phyloP scores from a whole-genome alignment of 768 basidiomycete genomes.

The Clavulina sp. region DNA sequence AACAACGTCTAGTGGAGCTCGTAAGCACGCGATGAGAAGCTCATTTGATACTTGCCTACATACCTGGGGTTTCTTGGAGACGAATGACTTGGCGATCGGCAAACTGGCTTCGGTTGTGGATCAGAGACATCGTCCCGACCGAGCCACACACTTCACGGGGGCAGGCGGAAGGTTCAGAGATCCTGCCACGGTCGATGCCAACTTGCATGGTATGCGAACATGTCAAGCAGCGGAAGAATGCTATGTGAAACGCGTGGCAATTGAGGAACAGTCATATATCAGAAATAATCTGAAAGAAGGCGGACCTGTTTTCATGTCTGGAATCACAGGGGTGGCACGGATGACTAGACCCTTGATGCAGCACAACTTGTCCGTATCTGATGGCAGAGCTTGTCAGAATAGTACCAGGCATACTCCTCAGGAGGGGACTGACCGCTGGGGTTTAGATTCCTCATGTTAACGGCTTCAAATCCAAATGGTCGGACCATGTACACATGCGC shows the following conservation, averaged over 20 bases:
- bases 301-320: conserved; percentile 78
- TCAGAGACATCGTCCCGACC: conserved; percentile 78
- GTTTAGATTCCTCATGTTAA: conserved; percentile 93
- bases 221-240: conserved; percentile 92
- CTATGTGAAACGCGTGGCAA: conserved; percentile 22
- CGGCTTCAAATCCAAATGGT: conserved; percentile 64
- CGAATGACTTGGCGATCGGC: conserved; percentile 91
- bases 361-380: conserved; percentile 96
- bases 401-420: background rate
- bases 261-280: background rate
- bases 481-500: conserved; percentile 80
- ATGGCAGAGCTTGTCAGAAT: background rate
- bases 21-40: background rate
- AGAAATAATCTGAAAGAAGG: too few species aligned
- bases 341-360: conserved; percentile 95
- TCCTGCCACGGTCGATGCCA: conserved; percentile 95
- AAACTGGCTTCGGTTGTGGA: conserved; percentile 95
- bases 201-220: conserved; percentile 96
- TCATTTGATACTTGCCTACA: background rate
- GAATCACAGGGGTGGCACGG: conserved; percentile 91
- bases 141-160: conserved; percentile 85
- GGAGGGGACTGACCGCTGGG: conserved; percentile 48
- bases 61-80: conserved; percentile 78
- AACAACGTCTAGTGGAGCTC: conserved; percentile 45
- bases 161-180: conserved; percentile 80